Evolutionary conservation across 83 land plant genomes (phyloP).

Genomic region (Larix sibirica): DNA sequence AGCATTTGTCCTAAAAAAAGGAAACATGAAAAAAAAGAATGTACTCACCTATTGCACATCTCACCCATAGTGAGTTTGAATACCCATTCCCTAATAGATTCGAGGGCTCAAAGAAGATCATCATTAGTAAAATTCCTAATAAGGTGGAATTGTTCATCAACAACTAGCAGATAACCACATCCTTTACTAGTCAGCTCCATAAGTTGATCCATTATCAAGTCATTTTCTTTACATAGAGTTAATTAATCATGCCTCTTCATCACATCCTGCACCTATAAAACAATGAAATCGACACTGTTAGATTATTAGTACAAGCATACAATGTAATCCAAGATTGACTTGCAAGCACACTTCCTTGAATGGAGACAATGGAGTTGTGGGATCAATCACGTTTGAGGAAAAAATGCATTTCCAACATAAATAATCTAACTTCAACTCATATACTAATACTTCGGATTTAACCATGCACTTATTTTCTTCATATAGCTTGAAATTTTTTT

Average conservation of each 20-base stretch:
- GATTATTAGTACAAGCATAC: too few species aligned
- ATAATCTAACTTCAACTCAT: too few species aligned
- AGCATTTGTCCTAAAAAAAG: too few species aligned
- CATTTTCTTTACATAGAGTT: slow-evolving; percentile 85
- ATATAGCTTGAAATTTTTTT: background rate
- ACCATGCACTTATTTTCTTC: background rate
- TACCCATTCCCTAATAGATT: slow-evolving; percentile 76
- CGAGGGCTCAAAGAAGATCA: slow-evolving; percentile 91
- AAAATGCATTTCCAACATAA: slow-evolving; percentile 1
- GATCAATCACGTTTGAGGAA: background rate
- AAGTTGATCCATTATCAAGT: slow-evolving; percentile 93
- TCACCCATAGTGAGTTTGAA: slow-evolving; percentile 92
- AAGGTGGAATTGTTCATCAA: slow-evolving; percentile 69
- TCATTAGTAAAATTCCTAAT: slow-evolving; percentile 98
- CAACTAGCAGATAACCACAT: slow-evolving; percentile 94
- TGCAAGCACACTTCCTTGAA: too few species aligned
- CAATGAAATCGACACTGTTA: background rate
- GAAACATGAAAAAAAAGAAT: background rate
- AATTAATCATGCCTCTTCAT: slow-evolving; percentile 89
- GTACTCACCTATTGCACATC: slow-evolving; percentile 86
- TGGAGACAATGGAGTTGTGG: background rate
- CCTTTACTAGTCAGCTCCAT: slow-evolving; percentile 93
- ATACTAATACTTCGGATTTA: too few species aligned
- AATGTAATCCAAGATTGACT: too few species aligned
- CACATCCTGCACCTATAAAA: slow-evolving; percentile 86